Conservation (phyloP, 2,329 filamentous ascomycete genomes). For the Hortaea werneckii region DNA sequence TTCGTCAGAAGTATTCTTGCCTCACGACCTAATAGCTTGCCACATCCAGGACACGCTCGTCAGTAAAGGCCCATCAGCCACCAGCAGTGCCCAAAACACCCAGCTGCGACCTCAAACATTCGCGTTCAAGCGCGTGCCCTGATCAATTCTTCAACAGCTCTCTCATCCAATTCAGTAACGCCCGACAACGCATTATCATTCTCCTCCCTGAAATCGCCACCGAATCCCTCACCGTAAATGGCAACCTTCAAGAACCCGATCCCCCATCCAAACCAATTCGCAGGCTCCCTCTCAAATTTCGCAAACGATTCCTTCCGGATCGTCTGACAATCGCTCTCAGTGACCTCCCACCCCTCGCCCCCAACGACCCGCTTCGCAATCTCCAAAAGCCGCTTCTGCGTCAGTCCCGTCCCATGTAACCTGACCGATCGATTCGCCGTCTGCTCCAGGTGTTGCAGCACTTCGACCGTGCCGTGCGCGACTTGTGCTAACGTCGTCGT, state of each 20-base stretch:
- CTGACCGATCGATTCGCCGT: slow-evolving; percentile 28
- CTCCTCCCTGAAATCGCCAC: slow-evolving; percentile 22
- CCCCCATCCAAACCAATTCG: slow-evolving; percentile 13
- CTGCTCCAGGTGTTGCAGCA: slow-evolving; percentile 24
- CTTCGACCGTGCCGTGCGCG: slow-evolving; percentile 24
- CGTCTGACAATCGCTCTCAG: slow-evolving; percentile 17
- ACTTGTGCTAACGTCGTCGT: slow-evolving; percentile 22
- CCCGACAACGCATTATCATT: slow-evolving; percentile 30
- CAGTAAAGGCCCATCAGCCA: too few species aligned
- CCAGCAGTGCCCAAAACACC: too few species aligned
- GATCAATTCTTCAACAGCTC: slow-evolving; percentile 21
- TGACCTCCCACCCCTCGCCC: slow-evolving; percentile 17
- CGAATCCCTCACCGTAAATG: slow-evolving; percentile 21
- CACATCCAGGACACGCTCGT: too few species aligned
- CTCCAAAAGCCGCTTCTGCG: slow-evolving; percentile 29
- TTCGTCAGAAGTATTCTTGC: too few species aligned
- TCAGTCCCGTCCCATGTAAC: slow-evolving; percentile 25
- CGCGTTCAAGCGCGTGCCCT: background rate
- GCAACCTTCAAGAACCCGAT: slow-evolving; percentile 21
- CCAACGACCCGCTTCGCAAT: slow-evolving; percentile 26
- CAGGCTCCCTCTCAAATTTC: slow-evolving; percentile 19
- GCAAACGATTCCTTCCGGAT: slow-evolving; percentile 21
- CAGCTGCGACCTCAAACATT: too few species aligned
- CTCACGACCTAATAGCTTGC: too few species aligned
- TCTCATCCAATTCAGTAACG: slow-evolving; percentile 20